Percentiles rank a stretch among this genome's conserved stretches.
Conservation (phyloP, 1,284 basidiomycete species). For the Volvariella volvacea region DNA sequence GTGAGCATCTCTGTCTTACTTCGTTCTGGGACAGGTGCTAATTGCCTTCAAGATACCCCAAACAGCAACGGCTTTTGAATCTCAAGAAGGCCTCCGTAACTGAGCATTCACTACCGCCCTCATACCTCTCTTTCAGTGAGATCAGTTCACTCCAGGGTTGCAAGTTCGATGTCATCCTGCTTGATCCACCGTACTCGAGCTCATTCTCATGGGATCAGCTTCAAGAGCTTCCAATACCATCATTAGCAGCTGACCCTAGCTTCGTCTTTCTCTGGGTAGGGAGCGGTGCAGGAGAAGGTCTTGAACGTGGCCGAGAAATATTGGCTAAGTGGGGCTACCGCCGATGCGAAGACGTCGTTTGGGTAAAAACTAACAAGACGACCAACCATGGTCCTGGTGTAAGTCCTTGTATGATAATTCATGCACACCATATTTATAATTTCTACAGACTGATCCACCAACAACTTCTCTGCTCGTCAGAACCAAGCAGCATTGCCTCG, state of each 20-base stretch:
- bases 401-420: constrained; percentile 18
- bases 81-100: constrained; percentile 73
- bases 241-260: constrained; percentile 83
- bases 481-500: constrained; percentile 94
- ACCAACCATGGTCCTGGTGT: constrained; percentile 71
- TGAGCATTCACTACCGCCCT: constrained; percentile 54
- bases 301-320: constrained; percentile 89
- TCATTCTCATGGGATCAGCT: constrained; percentile 83
- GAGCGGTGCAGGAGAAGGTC: constrained; percentile 81
- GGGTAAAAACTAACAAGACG: constrained; percentile 86
- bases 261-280: constrained; percentile 98
- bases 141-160: constrained; percentile 48
- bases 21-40: constrained; percentile 1
- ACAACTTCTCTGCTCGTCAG: constrained; percentile 80
- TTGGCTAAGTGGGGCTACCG: constrained; percentile 94
- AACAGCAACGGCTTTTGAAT: constrained; percentile 75
- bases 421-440: constrained; percentile 1
- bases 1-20: constrained; percentile 41
- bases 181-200: constrained; percentile 84
- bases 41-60: constrained; percentile 67
- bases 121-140: constrained; percentile 59
- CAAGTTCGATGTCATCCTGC: constrained; percentile 91
- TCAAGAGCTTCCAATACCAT: constrained; percentile 76
- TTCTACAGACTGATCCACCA: constrained; percentile 65
- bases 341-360: constrained; percentile 94